phyloP scores from a whole-genome alignment of 2,329 filamentous ascomycete genomes.

The Conoideocrella luteorostrata region DNA sequence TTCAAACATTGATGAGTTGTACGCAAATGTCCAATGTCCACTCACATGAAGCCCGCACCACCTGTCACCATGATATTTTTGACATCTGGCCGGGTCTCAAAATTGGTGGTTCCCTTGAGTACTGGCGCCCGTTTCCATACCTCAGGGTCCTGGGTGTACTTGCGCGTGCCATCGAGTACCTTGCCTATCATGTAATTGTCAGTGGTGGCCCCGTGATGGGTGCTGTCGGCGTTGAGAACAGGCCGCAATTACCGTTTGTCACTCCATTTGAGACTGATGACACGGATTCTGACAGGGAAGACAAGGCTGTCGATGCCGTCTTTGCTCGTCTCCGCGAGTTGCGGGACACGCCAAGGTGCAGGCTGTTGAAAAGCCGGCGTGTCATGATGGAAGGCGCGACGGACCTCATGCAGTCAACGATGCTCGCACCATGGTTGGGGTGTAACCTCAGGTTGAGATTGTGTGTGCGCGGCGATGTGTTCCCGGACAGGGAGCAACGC shows the following conservation, averaged over 20 bases:
- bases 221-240: background rate
- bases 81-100: constrained; percentile 60
- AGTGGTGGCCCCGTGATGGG: background rate
- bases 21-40: constrained; percentile 8
- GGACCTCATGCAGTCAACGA: background rate
- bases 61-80: constrained; percentile 81
- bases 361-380: constrained; percentile 9
- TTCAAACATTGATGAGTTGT: background rate
- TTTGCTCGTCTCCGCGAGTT: background rate
- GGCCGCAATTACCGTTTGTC: constrained; percentile 10
- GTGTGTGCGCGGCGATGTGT: too few species aligned
- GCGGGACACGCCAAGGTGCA: constrained; percentile 8
- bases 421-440: constrained; percentile 5
- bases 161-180: constrained; percentile 23
- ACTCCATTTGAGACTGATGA: constrained; percentile 5
- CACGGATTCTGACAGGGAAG: constrained; percentile 6
- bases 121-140: constrained; percentile 68
- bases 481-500: too few species aligned
- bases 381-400: constrained; percentile 11
- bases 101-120: constrained; percentile 63
- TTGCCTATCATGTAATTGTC: background rate
- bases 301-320: background rate
- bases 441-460: too few species aligned
- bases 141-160: constrained; percentile 52
- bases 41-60: constrained; percentile 80